Evolutionary conservation across 2,329 filamentous ascomycete species (phyloP), one percentile per base, ranked within the genome.

Genomic region (Colletotrichum camelliae): DNA sequence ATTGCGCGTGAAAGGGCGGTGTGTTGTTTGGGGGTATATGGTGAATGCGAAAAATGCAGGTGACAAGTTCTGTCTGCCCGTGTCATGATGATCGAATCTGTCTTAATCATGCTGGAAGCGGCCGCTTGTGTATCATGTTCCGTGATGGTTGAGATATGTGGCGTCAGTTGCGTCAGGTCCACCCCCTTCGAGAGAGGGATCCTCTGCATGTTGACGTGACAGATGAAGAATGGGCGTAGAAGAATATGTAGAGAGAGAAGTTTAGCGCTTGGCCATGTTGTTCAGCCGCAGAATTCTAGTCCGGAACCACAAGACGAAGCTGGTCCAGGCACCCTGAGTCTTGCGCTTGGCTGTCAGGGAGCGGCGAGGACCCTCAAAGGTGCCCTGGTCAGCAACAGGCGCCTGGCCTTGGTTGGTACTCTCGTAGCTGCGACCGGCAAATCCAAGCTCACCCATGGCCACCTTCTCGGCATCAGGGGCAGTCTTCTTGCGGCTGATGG

Each of bases 221-320:
- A 24, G 65, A 15, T 21, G 35, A 18, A 48, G 18, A 48, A 18
- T 48, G 39, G 39, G 39, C 18, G 39, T 24, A 43, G 33, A 48
- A n/a, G 18, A 31, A 37, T 70, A 24, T 64, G n/a, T 29, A 24
- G 27, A 35, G 52, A 35, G 52, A 33, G 39, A 31, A n/a, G 27
- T 52, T 74, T 78, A 79, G 35, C 77, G 77, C 68, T 81, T 81
- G 67, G 83, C 73, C 73, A 75, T 75, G 64, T 75, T 75, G 43
- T 72, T 67, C 75, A 88, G 81, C 8, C 86, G 84, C 62, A 91
- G 82, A 37, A 91, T 83, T 75, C 88, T 87, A n/a, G 91, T 93
- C 75, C 91, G 86, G 31, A 93, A 81, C 92, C 92, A 93, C 71
- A 93, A 86, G 67, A 93, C 86, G 79, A 93, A 93, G 27, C 88